Base-by-base conservation (phyloP, 2,329 filamentous ascomycete species). In the Colletotrichum viniferum region DNA sequence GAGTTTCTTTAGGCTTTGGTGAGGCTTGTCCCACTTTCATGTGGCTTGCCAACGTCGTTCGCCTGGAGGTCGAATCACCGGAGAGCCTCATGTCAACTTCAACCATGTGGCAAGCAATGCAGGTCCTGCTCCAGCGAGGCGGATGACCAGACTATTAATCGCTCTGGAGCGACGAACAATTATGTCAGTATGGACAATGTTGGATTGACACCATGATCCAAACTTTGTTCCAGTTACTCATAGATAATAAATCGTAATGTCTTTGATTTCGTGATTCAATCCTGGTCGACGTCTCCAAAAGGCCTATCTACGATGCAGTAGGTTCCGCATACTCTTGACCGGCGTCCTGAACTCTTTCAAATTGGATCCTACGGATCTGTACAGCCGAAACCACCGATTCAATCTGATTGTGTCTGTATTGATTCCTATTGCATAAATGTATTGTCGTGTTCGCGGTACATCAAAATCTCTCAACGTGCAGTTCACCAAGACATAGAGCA, bases 171-270 rank as follows among this genome's bases (percentile, higher is more conserved):
- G 8, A 18, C 36, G 1, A 18, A 8, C 36, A 10, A 43, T 18
- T 5, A n/a, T 48, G 38, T 5, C 12, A 48, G 2, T 2, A 12
- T 48, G 9, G 18, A 48, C 9, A 6, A 18, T n/a, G 1, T 48
- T 5, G 1, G 9, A n/a, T 48, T 48, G 8, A 48, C 38, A 12
- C 38, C 18, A 16, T 43, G 2, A 18, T 43, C 0, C 0, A 0
- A 43, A 0, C n/a, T 3, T 8, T 43, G 16, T 36, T 36, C 34
- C 2, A 36, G 34, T 36, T 36, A 36, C 34, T 36, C 1, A 36
- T 36, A 2, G 1, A 36, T 2, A 16, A 2, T 16, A 0, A 16
- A 36, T 0, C 34, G 2, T 16, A 36, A 36, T 16, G 0, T 36
- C 34, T 36, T 36, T 16, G 0, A 16, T 36, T 4, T 36, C 7